phyloP scores from a whole-genome alignment of 805 yeast species.

The Lipomyces yamanashiensis region DNA sequence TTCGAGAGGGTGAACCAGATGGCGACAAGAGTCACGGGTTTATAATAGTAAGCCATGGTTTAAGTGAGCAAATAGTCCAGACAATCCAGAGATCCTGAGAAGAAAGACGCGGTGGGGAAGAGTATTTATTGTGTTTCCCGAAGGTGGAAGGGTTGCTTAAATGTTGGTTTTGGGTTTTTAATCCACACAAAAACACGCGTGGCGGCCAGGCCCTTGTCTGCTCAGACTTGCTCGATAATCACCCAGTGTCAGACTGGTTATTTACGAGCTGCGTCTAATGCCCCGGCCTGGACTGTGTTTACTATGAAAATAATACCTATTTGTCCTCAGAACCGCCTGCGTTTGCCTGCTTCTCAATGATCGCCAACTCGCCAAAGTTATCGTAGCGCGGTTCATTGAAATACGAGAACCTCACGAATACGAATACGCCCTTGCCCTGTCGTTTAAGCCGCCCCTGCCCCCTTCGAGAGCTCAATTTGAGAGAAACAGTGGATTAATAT shows the following conservation, averaged over 20 bases:
- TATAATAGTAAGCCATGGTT: constrained; percentile 27
- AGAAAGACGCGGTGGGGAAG: neutral
- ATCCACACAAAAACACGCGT: neutral
- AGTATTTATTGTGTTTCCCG: neutral
- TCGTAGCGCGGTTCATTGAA: too few relatives aligned
- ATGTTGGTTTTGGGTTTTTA: neutral
- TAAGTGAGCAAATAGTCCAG: neutral
- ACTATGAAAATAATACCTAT: too few relatives aligned
- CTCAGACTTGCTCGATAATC: neutral
- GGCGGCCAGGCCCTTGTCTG: neutral
- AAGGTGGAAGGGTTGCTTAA: neutral
- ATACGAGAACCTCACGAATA: too few relatives aligned
- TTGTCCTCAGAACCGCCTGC: too few relatives aligned
- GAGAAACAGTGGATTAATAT: too few relatives aligned
- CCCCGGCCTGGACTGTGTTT: too few relatives aligned
- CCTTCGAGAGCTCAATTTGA: too few relatives aligned
- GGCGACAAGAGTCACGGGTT: constrained; percentile 20
- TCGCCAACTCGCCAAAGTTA: too few relatives aligned
- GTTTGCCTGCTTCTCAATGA: too few relatives aligned
- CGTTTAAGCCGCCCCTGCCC: too few relatives aligned
- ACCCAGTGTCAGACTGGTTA: neutral
- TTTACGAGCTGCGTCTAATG: neutral
- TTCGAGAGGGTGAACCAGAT: constrained; percentile 27
- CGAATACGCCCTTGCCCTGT: too few relatives aligned
- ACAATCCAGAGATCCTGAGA: neutral